Base-by-base conservation (phyloP, 805 yeast genomes). In the Zygotorulaspora danielsina region DNA sequence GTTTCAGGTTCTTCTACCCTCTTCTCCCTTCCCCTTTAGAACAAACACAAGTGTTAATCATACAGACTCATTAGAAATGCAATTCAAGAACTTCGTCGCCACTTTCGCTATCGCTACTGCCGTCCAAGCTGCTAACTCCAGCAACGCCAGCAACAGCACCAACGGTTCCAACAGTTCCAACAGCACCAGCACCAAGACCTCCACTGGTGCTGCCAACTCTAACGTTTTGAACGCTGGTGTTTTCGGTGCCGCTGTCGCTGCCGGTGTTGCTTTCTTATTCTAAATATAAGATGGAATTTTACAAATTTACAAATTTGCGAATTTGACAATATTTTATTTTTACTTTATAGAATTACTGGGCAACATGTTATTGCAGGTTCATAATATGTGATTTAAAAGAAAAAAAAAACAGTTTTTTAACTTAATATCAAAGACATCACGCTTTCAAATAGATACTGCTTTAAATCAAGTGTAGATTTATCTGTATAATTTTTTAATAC, bases 161-260 rank as follows among this genome's bases (percentile, higher is more conserved):
- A 55, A 66, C 59, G 59, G 71, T 41, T 61, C 76, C 42, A 63
- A 51, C 54, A 55, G 62, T 44, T 61, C 74, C 45, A 57, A 43
- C 50, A 67, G 66, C 56, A 60, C 58, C 48, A 57, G 67, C 46
- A 69, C 71, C 54, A 61, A 31, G 19, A 37, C 59, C 51, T 63
- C 71, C 30, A 64, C 71, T 54, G 73, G 70, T 55, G 77, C 74
- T 55, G 80, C 75, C 57, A 70, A 65, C 49, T 64, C 72, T 53
- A 71, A 69, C 65, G 73, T 75, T 49, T 70, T 74, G 62, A 79
- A 80, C 69, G 83, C 86, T 62, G 81, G 84, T 70, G 76, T 79
- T 62, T 69, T 81, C 58, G 89, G 87, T 76, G 88, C 84, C 57
- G 85, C 81, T 63, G 84, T 83, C 54, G 89, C 88, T 53, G 89